Percentiles rank a stretch among this genome's conserved stretches.
Conservation (phyloP, 306 rosid species). For the barrel medic (Medicago truncatula) region MtrunA17r5.0-ANR NC_053047.1:33918001-33918500, state of each 20-base stretch:
- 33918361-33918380: slow-evolving; percentile 85
- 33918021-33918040: slow-evolving; percentile 24
- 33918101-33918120: slow-evolving; percentile 76
- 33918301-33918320: slow-evolving; percentile 81
- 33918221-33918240: slow-evolving; percentile 68
- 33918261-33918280: slow-evolving; percentile 75
- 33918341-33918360: slow-evolving; percentile 75
- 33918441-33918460: slow-evolving; percentile 75
- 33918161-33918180: slow-evolving; percentile 84
- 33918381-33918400: slow-evolving; percentile 71
- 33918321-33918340: slow-evolving; percentile 67
- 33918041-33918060: slow-evolving; percentile 23
- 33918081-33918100: slow-evolving; percentile 64
- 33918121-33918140: slow-evolving; percentile 67
- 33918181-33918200: slow-evolving; percentile 80
- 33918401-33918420: slow-evolving; percentile 80
- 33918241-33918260: slow-evolving; percentile 71
- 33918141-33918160: slow-evolving; percentile 71
- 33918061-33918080: slow-evolving; percentile 41
- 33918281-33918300: slow-evolving; percentile 80
- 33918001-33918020: slow-evolving; percentile 32
- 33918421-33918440: slow-evolving; percentile 77
- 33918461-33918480: slow-evolving; percentile 78
- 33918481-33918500: slow-evolving; percentile 75
- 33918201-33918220: slow-evolving; percentile 73